These are phyloP conservation scores for Boletus pseudopeckii DNA, from an alignment of 768 basidiomycete genomes.

Conservation along the genomic window DNA sequence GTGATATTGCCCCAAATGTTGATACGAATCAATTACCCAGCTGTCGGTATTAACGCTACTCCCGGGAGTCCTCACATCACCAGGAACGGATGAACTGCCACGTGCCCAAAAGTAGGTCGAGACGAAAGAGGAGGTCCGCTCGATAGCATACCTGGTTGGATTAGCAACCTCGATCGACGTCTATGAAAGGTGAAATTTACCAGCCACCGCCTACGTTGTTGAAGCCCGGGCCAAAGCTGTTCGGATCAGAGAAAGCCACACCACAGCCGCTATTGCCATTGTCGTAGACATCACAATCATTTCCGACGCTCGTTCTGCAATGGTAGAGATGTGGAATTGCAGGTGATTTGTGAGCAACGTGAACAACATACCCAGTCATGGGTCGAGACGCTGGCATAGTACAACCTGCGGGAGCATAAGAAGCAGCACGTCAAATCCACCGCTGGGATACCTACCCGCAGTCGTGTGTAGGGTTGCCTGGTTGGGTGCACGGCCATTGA, in stretches of 20 bases:
- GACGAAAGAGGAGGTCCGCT: constrained; percentile 29
- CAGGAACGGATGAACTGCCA: constrained; percentile 34
- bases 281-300: constrained; percentile 25
- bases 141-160: constrained; percentile 33
- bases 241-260: constrained; percentile 21
- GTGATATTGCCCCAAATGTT: too few species aligned
- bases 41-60: constrained; percentile 16
- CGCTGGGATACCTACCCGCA: constrained; percentile 10
- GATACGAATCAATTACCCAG: constrained; percentile 20
- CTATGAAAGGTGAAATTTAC: constrained; percentile 8
- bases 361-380: constrained; percentile 32
- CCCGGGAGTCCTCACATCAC: constrained; percentile 26
- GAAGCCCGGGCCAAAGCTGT: constrained; percentile 36
- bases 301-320: constrained; percentile 13
- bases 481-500: constrained; percentile 30
- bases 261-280: constrained; percentile 33
- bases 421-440: too few species aligned
- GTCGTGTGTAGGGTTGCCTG: constrained; percentile 31
- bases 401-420: constrained; percentile 22
- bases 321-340: not conserved
- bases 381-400: constrained; percentile 25
- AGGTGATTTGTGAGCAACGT: not conserved
- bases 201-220: constrained; percentile 39
- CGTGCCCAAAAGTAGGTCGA: constrained; percentile 42
- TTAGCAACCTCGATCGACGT: not conserved